Base-by-base conservation (phyloP, 2,329 filamentous ascomycete species). In the Colletotrichum sp. region DNA sequence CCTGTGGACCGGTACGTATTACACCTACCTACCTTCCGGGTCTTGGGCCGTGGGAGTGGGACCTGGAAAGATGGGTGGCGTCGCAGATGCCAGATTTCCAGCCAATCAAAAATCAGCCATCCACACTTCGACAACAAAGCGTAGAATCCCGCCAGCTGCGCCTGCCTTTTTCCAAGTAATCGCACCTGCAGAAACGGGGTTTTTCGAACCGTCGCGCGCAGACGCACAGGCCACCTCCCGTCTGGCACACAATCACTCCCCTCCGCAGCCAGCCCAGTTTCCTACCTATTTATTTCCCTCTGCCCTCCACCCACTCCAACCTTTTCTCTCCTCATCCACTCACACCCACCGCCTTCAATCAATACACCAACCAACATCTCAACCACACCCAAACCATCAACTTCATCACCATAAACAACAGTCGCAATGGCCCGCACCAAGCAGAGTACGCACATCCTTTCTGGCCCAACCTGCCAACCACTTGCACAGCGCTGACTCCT, bases 391-490 rank as follows among this genome's bases (percentile, higher is more conserved):
- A 78, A 79, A 78, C 55, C 81, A 80, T 77, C 81, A 79, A 78
- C 78, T 78, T 78, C 30, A 36, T 78, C 82, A 84, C 39, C 65
- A 69, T 76, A 79, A 59, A 26, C 81, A 85, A 81, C 84, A 82
- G 76, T 83, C 82, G 86, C 83, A 88, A 92, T 92, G 91, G 91
- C 91, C 81, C 91, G 91, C 83, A 92, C 91, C 79, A 92, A 92
- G 90, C 91, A 92, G 85, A 92, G 80, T 81, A 64, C 77, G 80
- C 76, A 32, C 7, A 12, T 21, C 21, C 24, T 24, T 62, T 12
- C 30, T 5, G 9, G 12, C 24, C 39, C 24, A 6, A 13, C 4
- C 7, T 30, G 1, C 6, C 2, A 36, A 39, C 26, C 8, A 2
- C 8, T 18, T 6, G 5, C 15, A 26, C 39, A 21, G 55, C 13